Conservation (phyloP, 129 eudicot species). For the Calendula officinalis region DNA sequence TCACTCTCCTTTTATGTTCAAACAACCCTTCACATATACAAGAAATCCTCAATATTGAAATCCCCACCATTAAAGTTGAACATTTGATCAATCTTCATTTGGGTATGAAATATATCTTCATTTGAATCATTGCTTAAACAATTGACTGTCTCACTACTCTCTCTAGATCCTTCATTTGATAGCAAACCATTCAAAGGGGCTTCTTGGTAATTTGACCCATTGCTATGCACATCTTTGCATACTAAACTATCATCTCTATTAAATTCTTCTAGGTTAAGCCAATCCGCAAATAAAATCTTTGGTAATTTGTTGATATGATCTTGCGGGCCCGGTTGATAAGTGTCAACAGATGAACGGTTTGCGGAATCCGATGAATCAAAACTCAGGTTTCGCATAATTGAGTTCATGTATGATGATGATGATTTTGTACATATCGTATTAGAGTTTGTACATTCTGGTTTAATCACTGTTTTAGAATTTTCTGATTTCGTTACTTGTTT, state of each 20-base stretch:
- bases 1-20: constrained; percentile 13
- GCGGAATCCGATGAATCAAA: constrained; percentile 29
- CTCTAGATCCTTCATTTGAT: constrained; percentile 29
- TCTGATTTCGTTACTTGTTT: constrained; percentile 35
- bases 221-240: constrained; percentile 22
- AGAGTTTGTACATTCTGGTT: constrained; percentile 25
- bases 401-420: constrained; percentile 35
- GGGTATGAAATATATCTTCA: constrained; percentile 32
- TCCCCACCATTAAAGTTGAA: constrained; percentile 41
- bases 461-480: constrained; percentile 18
- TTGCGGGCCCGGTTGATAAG: constrained; percentile 25
- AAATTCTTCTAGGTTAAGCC: constrained; percentile 59
- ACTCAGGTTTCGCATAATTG: constrained; percentile 32
- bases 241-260: constrained; percentile 27
- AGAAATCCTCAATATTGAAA: constrained; percentile 30
- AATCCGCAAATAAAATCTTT: constrained; percentile 69
- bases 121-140: constrained; percentile 19
- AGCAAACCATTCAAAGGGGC: constrained; percentile 22
- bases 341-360: constrained; percentile 21
- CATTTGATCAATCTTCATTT: constrained; percentile 38
- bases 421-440: constrained; percentile 16
- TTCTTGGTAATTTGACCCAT: constrained; percentile 27
- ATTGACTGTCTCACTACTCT: constrained; percentile 24
- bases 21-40: constrained; percentile 23
- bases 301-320: constrained; percentile 40